Evolutionary conservation across 768 basidiomycete genomes (phyloP).

Genomic region (Boletus barrowsii): DNA sequence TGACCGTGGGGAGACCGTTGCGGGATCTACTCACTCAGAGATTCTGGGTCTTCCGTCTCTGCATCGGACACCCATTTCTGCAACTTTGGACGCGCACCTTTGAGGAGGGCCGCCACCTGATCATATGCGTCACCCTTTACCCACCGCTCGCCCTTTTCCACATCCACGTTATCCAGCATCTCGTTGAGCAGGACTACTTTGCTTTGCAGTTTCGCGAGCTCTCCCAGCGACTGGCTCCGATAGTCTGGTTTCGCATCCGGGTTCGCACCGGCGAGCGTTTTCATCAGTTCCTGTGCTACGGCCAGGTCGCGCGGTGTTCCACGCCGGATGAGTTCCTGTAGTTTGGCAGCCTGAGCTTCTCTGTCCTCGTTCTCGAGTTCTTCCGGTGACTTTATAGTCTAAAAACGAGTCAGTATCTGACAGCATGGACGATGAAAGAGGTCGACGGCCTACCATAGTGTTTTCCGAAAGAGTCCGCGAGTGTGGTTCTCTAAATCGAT

Average conservation of each 20-base stretch:
- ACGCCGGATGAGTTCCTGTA: slow-evolving; percentile 96
- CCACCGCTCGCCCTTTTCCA: slow-evolving; percentile 68
- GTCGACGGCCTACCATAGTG: slow-evolving; percentile 18
- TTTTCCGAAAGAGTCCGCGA: slow-evolving; percentile 18
- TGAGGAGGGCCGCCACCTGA: slow-evolving; percentile 86
- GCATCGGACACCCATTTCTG: slow-evolving; percentile 99
- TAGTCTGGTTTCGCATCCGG: slow-evolving; percentile 95
- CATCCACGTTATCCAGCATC: slow-evolving; percentile 90
- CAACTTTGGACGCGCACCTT: slow-evolving; percentile 83
- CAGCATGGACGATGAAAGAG: background rate
- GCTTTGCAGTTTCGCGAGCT: slow-evolving; percentile 91
- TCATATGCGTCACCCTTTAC: slow-evolving; percentile 92
- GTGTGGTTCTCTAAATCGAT: slow-evolving; percentile 61
- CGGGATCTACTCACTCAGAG: slow-evolving; percentile 59
- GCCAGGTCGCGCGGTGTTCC: slow-evolving; percentile 95
- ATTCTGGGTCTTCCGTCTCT: slow-evolving; percentile 83
- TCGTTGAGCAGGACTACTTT: slow-evolving; percentile 96
- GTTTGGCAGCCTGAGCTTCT: slow-evolving; percentile 91
- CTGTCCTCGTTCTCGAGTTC: slow-evolving; percentile 96
- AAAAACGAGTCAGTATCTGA: background rate
- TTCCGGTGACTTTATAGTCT: slow-evolving; percentile 93
- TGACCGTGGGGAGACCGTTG: background rate
- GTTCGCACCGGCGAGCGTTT: slow-evolving; percentile 88
- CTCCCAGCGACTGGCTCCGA: slow-evolving; percentile 80
- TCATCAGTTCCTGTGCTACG: slow-evolving; percentile 97